Conservation (phyloP, 768 basidiomycete genomes). For the Termitomyces eurrhizus region DNA sequence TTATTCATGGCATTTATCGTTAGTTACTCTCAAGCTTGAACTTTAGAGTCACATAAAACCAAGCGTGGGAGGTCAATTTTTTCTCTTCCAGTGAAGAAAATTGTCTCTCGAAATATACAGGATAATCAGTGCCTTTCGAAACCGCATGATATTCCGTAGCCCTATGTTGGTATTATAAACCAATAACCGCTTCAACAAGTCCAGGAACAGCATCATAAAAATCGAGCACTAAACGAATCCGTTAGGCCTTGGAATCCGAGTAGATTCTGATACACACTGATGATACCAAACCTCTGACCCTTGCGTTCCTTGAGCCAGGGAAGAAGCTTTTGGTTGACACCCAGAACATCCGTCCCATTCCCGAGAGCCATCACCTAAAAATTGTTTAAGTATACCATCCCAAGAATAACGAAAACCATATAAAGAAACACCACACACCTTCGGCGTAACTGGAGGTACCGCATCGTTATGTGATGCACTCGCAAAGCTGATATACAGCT, state of each 20-base stretch:
- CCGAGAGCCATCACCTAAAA: slow-evolving; percentile 43
- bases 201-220: slow-evolving; percentile 45
- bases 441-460: slow-evolving; percentile 30
- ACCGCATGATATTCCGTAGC: neutral
- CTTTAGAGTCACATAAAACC: neutral
- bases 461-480: slow-evolving; percentile 37
- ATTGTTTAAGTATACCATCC: slow-evolving; percentile 21
- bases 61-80: neutral
- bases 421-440: slow-evolving; percentile 19
- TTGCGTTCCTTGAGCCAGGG: slow-evolving; percentile 38
- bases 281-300: slow-evolving; percentile 41
- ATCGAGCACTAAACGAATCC: slow-evolving; percentile 35
- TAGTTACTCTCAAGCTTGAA: neutral
- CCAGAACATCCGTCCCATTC: slow-evolving; percentile 28
- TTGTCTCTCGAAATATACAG: neutral
- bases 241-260: neutral
- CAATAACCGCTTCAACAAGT: slow-evolving; percentile 42
- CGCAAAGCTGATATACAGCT: slow-evolving; percentile 46
- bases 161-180: slow-evolving; percentile 19
- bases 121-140: too few species aligned
- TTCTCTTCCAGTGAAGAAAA: neutral
- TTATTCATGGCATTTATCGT: neutral
- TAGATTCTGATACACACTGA: slow-evolving; percentile 31
- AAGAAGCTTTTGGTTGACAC: slow-evolving; percentile 42
- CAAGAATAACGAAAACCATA: neutral